phyloP scores from a whole-genome alignment of 345 rosid genomes.

The Streptanthus diversifolius region DNA sequence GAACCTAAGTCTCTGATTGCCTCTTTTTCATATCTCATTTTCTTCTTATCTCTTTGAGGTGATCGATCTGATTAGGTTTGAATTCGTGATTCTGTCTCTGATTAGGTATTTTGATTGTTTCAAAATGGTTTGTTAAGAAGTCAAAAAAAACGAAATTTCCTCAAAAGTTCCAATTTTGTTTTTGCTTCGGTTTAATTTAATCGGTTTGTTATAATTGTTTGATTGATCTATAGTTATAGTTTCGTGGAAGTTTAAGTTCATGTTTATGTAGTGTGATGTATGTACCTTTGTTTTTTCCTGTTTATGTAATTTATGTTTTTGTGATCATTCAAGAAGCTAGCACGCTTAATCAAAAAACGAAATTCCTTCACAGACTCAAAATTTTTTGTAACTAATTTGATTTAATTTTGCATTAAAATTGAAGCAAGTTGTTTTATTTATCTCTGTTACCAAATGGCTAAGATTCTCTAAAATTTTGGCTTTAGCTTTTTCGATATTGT shows the following conservation, averaged over 20 bases:
- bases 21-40: background rate
- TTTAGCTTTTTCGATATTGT: background rate
- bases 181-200: background rate
- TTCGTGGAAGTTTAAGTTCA: background rate
- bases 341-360: background rate
- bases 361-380: background rate
- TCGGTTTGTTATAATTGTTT: background rate
- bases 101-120: background rate
- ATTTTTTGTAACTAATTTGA: background rate
- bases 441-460: background rate
- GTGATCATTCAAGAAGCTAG: background rate
- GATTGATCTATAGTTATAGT: background rate
- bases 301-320: background rate
- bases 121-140: background rate
- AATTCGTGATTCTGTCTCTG: background rate
- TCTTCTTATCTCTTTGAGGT: background rate
- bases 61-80: conserved; percentile 6
- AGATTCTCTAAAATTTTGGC: background rate
- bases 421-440: background rate
- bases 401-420: background rate
- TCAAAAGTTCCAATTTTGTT: background rate
- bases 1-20: background rate
- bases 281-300: background rate
- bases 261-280: background rate
- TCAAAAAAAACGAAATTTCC: background rate